Percentiles rank a stretch among this genome's conserved stretches.
Conservation (phyloP, 2,329 filamentous ascomycete species). For the Penicillium sp. region DNA sequence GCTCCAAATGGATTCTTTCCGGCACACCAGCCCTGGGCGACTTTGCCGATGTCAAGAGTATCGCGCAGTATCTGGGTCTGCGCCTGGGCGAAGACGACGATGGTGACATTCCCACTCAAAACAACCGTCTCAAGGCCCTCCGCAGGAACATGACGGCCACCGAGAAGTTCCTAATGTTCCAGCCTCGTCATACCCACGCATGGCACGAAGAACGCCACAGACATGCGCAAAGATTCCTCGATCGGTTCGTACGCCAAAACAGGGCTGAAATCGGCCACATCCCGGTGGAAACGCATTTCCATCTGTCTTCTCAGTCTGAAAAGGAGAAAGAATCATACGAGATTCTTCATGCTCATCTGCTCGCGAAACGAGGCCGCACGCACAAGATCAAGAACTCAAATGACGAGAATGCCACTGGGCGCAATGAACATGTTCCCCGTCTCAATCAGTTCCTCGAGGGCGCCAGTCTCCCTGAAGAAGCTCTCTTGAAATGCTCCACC, state of each 20-base stretch:
- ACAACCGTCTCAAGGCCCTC: conserved; percentile 39
- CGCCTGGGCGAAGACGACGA: conserved; percentile 52
- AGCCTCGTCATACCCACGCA: conserved; percentile 44
- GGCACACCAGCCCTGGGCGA: conserved; percentile 56
- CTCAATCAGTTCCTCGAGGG: background rate
- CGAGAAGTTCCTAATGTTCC: conserved; percentile 53
- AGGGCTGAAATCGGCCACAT: conserved; percentile 44
- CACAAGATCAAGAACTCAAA: background rate
- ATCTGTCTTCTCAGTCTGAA: conserved; percentile 41
- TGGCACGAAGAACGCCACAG: conserved; percentile 50
- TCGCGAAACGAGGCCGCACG: background rate
- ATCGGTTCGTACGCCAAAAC: conserved; percentile 49
- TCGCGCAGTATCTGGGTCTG: conserved; percentile 52
- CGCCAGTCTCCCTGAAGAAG: conserved; percentile 39
- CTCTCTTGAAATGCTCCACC: conserved; percentile 27
- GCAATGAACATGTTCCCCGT: background rate
- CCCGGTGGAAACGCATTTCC: conserved; percentile 39
- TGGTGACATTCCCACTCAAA: conserved; percentile 40
- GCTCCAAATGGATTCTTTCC: conserved; percentile 57
- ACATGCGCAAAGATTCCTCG: conserved; percentile 51
- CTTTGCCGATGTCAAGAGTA: conserved; percentile 55
- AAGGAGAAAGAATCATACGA: conserved; percentile 36
- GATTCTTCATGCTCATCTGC: background rate
- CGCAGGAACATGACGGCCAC: conserved; percentile 35
- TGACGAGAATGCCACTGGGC: background rate